These are phyloP conservation scores for Yamadazyma sp. DNA, from an alignment of 805 yeast species.

Conservation along the genomic window DNA sequence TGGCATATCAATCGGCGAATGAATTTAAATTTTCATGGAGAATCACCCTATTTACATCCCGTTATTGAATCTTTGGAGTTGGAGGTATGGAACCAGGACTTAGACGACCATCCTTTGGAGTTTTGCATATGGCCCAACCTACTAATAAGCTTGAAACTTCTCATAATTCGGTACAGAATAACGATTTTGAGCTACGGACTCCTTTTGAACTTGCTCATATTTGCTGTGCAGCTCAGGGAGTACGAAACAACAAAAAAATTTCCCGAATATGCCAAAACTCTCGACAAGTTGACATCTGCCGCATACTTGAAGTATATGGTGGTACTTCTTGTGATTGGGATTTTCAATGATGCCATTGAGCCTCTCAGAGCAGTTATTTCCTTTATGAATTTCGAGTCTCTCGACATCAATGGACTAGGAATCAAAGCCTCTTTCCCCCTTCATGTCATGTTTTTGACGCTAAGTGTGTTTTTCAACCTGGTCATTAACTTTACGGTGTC, in stretches of 20 bases:
- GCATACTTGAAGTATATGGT: slow-evolving; percentile 11
- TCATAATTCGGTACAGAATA: slow-evolving; percentile 76
- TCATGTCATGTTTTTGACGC: slow-evolving; percentile 6
- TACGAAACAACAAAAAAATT: slow-evolving; percentile 35
- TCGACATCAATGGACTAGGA: slow-evolving; percentile 4
- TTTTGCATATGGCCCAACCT: slow-evolving; percentile 47
- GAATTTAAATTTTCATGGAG: slow-evolving; percentile 58
- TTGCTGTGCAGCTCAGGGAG: slow-evolving; percentile 53
- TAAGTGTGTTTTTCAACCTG: slow-evolving; percentile 6
- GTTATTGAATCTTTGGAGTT: slow-evolving; percentile 29
- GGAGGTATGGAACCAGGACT: slow-evolving; percentile 50
- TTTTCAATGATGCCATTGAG: background rate
- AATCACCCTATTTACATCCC: slow-evolving; percentile 66
- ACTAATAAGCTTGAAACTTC: slow-evolving; percentile 59
- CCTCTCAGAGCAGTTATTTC: slow-evolving; percentile 4
- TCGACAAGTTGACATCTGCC: slow-evolving; percentile 24
- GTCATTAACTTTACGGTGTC: background rate
- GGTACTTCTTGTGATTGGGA: slow-evolving; percentile 7
- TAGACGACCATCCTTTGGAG: background rate
- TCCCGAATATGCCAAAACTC: slow-evolving; percentile 36
- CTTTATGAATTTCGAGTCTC: slow-evolving; percentile 2
- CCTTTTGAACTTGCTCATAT: slow-evolving; percentile 50
- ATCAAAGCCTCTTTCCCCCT: slow-evolving; percentile 4
- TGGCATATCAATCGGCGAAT: slow-evolving; percentile 54
- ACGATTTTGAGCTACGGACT: slow-evolving; percentile 71